These are phyloP conservation scores for Hypomyces perniciosus DNA, from an alignment of 2,329 filamentous ascomycete genomes.

Conservation along the genomic window DNA sequence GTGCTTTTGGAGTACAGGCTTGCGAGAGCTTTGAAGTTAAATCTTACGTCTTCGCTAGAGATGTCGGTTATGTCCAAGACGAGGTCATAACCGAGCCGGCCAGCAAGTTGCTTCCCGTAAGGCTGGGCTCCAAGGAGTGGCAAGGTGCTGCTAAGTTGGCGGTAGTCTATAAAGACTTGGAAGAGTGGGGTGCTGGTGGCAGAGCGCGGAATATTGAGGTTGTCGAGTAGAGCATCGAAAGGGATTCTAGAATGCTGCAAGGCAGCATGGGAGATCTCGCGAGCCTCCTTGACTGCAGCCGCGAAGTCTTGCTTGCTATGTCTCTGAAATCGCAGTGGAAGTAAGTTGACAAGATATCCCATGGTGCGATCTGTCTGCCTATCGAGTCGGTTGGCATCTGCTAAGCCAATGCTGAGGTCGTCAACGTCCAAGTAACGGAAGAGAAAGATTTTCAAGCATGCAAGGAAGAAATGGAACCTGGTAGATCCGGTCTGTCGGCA, in stretches of 20 bases:
- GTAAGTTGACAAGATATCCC: not conserved
- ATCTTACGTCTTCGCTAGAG: too few relatives aligned
- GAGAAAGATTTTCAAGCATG: not conserved
- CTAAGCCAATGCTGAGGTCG: not conserved
- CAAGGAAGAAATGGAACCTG: conserved; percentile 1
- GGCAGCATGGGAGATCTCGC: conserved; percentile 13
- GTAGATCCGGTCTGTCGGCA: not conserved
- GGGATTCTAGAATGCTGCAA: conserved; percentile 28
- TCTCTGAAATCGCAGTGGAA: not conserved
- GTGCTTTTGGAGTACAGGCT: too few relatives aligned
- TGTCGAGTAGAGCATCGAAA: conserved; percentile 38
- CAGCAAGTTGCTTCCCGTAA: not conserved
- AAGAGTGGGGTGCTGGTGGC: conserved; percentile 37
- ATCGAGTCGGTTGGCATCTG: not conserved
- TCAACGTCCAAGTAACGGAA: not conserved
- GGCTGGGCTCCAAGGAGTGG: too few relatives aligned
- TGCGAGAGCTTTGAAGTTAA: too few relatives aligned
- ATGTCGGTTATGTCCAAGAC: too few relatives aligned
- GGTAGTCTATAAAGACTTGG: conserved; percentile 42
- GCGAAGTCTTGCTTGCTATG: not conserved
- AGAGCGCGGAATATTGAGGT: conserved; percentile 35
- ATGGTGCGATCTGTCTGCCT: not conserved
- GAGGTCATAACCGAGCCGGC: too few relatives aligned
- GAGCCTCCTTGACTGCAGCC: not conserved
- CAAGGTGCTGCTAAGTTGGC: conserved; percentile 14